Base-by-base conservation (phyloP, 495 filamentous ascomycete genomes). In the Pyronema domesticum region DNA sequence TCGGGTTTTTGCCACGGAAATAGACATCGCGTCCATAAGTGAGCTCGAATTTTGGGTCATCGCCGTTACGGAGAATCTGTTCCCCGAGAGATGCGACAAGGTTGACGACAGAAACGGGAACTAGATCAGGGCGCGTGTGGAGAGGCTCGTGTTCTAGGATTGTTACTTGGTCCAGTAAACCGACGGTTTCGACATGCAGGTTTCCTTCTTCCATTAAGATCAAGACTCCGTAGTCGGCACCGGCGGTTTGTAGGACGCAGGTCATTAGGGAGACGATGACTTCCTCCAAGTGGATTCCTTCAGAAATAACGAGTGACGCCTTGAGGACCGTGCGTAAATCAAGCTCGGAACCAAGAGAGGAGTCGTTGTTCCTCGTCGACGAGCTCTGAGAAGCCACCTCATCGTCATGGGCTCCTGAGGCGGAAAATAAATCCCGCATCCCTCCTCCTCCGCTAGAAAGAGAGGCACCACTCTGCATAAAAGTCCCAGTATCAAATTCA, bases 191-290 rank as follows among this genome's bases (percentile, higher is more conserved):
- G 17, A 65, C 57, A 15, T 65, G 46, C n/a, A 65, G 54, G 7
- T 65, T 55, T 23, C 62, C 63, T 19, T 65, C 62, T 40, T 65
- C 63, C 35, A 55, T 59, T 23, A 65, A 44, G 50, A 65, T 65
- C 40, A 65, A 62, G 14, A 65, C 63, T 14, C 62, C 63, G 52
- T 65, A 65, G 46, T 65, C 63, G 9, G 63, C 63, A 7, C 63
- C 63, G 7, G 63, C 63, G 19, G 63, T 65, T 56, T 65, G 63
- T 4, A 65, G 52, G 8, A 65, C 63, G 17, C 62, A 60, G 1
- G 57, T 65, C 63, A 65, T 65, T 33, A 65, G 59, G 19, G 58
- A 62, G 13, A 62, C 63, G 30, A 65, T 65, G 49, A 65, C 63
- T 37, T 65, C 63, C 52, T 65, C 63, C 4, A 65, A 51, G 52